These are phyloP conservation scores for Nakaseomyces nivariensis DNA, from an alignment of 1,139 yeast genomes.

Conservation along the genomic window DNA sequence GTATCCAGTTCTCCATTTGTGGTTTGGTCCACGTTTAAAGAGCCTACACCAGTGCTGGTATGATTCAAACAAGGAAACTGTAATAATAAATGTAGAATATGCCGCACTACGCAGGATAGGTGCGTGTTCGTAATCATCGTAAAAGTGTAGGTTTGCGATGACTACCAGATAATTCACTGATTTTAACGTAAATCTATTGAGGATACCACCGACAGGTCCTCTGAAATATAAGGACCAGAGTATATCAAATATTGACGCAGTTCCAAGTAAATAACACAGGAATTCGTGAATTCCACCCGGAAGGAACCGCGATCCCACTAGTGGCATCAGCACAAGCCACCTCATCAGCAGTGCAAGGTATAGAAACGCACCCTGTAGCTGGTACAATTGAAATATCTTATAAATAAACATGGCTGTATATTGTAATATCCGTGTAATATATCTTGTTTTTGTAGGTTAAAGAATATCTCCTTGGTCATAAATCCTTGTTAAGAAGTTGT, in stretches of 20 bases:
- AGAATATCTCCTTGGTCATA: neutral
- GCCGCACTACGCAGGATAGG: conserved; percentile 25
- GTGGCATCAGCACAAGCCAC: conserved; percentile 43
- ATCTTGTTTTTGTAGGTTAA: neutral
- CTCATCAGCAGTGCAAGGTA: conserved; percentile 47
- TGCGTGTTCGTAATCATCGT: conserved; percentile 38
- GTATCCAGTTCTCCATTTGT: conserved; percentile 32
- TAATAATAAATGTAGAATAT: conserved; percentile 28
- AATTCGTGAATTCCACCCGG: conserved; percentile 66
- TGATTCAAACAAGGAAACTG: conserved; percentile 21
- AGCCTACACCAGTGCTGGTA: conserved; percentile 23
- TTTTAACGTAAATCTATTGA: conserved; percentile 27
- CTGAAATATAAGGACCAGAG: conserved; percentile 20
- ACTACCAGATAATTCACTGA: conserved; percentile 41
- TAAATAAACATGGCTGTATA: conserved; percentile 4
- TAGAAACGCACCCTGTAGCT: conserved; percentile 33
- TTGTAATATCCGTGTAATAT: too few species aligned
- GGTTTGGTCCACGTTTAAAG: conserved; percentile 30
- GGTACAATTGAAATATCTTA: conserved; percentile 23
- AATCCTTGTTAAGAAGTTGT: too few species aligned
- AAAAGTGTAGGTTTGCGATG: conserved; percentile 34
- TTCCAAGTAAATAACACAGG: conserved; percentile 32
- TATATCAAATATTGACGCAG: conserved; percentile 17
- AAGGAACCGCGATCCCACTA: conserved; percentile 51
- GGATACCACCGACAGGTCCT: conserved; percentile 15